Base-by-base conservation (phyloP, 2,329 filamentous ascomycete genomes). In the Fusarium acutatum region DNA sequence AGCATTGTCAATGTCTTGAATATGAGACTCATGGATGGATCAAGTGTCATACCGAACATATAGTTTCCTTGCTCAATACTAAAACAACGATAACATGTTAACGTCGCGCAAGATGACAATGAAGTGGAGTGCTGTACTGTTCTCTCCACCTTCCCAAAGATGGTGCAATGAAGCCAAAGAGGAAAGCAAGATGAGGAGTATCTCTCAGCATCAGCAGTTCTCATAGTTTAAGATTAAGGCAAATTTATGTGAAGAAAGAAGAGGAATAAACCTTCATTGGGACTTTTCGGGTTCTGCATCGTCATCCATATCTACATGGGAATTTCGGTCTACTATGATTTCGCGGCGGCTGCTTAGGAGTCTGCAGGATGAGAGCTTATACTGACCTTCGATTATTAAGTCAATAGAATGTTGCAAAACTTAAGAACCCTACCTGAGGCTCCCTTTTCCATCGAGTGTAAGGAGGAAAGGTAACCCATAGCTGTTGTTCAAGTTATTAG, bases 291-390 rank as follows among this genome's bases (percentile, higher is more conserved):
- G 2, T 41, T 3, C 22, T 15, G 38, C 22, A 41, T 41, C 14
- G 11, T 10, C 14, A 17, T n/a, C 5, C 6, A 17, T 17, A 4
- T 4, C 22, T 22, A 41, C 9, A 17, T 41, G 0, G 1, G 3
- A 10, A 12, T 7, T 11, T 43, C 14, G 1, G n/a, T 24, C 9
- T 10, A 24, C 14, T 17, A 11, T 3, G n/a, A 43, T n/a, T n/a
- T 41, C 15, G 1, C 6, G n/a, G 38, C 38, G 22, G n/a, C 22
- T 43, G 40, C 9, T 24, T 6, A 18, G 10, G n/a, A n/a, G n/a
- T n/a, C n/a, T n/a, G n/a, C n/a, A 11, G 15, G 17, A 26, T 26
- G 4, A 44, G 0, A 44, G n/a, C 40, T 17, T 41, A 24, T 44
- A 20, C 11, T 13, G 5, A 18, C 11, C 24, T 20, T 20, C 17